Evolutionary conservation across 2,329 filamentous ascomycete genomes (phyloP), one percentile per base, ranked within the genome.

Genomic region (Fusarium fujikuroi): DNA sequence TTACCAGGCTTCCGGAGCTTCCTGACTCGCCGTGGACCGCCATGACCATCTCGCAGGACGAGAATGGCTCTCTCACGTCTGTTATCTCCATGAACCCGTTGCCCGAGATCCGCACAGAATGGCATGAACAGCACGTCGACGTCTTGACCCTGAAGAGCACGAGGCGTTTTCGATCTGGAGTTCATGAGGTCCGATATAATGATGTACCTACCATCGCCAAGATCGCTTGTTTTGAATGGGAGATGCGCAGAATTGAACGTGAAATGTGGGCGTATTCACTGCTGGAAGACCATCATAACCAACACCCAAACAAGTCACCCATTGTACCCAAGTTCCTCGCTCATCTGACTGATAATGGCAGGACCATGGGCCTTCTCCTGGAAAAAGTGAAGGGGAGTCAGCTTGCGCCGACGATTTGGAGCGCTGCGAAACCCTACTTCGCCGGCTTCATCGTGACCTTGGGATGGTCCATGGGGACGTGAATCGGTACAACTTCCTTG

Each of bases 201-300:
- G 39, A 40, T 40, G 19, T 7, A 11, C 39, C 39, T 14, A 12
- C 39, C 39, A n/a, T 39, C 37, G 34, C 34, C 34, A 16, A 36
- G 15, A 36, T 16, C 34, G 37, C 37, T 7, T 39, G 37, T 11
- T 39, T n/a, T 21, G 39, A 40, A 14, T 40, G 39, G 39, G 39
- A 40, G 39, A 40, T 40, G 1, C 39, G 19, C 39, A 40, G 39
- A 14, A 40, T 40, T n/a, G 39, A 40, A 40, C 39, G 39, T 14
- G 39, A 40, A 40, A 40, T 19, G 1, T 40, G 39, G 39, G 11
- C 19, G 11, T 40, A 40, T 40, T 40, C n/a, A 11, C n/a, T 43
- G 15, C 0, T 43, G 1, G 40, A 23, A 43, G n/a, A 5, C n/a
- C 1, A 43, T 7, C 3, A 5, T 0, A 23, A 9, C n/a, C 40